phyloP scores from a whole-genome alignment of 164 flowering plant genomes.

The Macadamia tetraphylla region DNA sequence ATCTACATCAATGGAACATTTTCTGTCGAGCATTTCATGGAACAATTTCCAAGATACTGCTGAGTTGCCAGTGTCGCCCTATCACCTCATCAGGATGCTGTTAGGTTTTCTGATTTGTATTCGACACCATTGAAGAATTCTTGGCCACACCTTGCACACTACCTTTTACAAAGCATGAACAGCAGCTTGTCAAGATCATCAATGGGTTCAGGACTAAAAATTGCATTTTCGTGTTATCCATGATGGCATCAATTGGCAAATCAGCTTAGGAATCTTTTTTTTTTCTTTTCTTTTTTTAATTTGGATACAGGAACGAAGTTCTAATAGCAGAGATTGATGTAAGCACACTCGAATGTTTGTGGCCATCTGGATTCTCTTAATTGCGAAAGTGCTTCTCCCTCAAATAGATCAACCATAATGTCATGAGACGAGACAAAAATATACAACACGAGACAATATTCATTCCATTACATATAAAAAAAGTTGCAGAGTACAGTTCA shows the following conservation, averaged over 20 bases:
- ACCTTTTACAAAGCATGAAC: slow-evolving; percentile 50
- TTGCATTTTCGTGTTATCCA: slow-evolving; percentile 61
- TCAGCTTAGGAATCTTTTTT: slow-evolving; percentile 23
- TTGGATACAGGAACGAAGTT: too few relatives aligned
- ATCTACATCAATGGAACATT: slow-evolving; percentile 43
- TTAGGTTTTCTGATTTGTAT: too few relatives aligned
- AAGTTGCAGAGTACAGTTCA: slow-evolving; percentile 10
- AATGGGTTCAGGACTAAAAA: slow-evolving; percentile 55
- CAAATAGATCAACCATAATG: not conserved
- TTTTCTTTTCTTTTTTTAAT: too few relatives aligned
- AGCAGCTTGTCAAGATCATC: slow-evolving; percentile 65
- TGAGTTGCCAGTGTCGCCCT: slow-evolving; percentile 54
- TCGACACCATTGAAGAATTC: slow-evolving; percentile 56
- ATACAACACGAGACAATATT: not conserved
- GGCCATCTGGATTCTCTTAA: too few relatives aligned
- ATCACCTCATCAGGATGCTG: slow-evolving; percentile 64
- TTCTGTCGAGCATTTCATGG: slow-evolving; percentile 68
- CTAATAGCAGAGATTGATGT: too few relatives aligned
- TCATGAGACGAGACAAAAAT: not conserved
- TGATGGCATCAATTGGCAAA: slow-evolving; percentile 70
- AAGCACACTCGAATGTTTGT: too few relatives aligned
- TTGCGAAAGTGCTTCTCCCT: too few relatives aligned
- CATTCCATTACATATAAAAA: not conserved
- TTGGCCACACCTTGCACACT: slow-evolving; percentile 59
- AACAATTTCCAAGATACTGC: slow-evolving; percentile 51